phyloP scores from a whole-genome alignment of 495 filamentous ascomycete genomes.

The Aspergillus conjunctus region DNA sequence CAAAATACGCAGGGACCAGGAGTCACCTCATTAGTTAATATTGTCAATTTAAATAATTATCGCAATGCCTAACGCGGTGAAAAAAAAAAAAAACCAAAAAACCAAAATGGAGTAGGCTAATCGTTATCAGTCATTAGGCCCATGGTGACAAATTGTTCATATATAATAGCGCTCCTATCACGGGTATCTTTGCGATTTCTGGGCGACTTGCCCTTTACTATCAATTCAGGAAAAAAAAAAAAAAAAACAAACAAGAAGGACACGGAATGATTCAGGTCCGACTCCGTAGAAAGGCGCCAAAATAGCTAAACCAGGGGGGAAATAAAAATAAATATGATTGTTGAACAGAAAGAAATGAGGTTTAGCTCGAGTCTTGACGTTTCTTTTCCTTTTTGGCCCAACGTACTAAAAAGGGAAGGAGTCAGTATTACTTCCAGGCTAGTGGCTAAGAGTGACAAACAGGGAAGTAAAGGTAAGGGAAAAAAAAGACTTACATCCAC shows the following conservation, averaged over 20 bases:
- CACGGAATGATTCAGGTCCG: neutral
- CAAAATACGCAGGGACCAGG: conserved; percentile 4
- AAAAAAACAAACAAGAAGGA: neutral
- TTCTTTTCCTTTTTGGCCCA: conserved; percentile 84
- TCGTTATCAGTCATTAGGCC: conserved; percentile 1
- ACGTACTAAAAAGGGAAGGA: conserved; percentile 45
- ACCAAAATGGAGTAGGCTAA: conserved; percentile 3
- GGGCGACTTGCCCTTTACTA: neutral
- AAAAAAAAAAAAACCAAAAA: neutral
- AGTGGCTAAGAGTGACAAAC: conserved; percentile 1
- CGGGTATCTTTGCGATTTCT: conserved; percentile 16
- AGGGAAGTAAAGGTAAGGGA: neutral
- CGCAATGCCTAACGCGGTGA: neutral
- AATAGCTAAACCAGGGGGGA: neutral
- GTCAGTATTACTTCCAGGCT: conserved; percentile 1
- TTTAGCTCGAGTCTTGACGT: conserved; percentile 36
- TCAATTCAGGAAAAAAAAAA: neutral
- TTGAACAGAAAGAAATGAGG: neutral
- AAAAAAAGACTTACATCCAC: conserved; percentile 64
- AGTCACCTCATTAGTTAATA: conserved; percentile 13
- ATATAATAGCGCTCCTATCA: conserved; percentile 1
- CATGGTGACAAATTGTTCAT: neutral
- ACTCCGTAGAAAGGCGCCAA: neutral
- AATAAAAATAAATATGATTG: neutral
- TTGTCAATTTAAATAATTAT: conserved; percentile 8